Conservation (phyloP, 345 rosid genomes). For the Salix caprea region DNA sequence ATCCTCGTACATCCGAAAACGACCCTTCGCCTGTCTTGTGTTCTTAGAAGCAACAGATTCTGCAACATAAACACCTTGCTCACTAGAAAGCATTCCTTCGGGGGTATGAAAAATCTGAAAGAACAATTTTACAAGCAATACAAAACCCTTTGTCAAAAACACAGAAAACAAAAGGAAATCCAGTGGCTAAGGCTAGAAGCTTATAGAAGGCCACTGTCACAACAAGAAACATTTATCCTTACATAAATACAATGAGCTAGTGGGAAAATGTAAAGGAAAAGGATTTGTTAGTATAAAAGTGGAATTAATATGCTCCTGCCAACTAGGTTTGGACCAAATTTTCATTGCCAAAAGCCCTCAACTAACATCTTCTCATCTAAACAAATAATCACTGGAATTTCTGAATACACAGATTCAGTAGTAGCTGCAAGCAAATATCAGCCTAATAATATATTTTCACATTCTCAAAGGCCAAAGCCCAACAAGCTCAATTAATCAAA, state of each 20-base stretch:
- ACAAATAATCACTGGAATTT: background rate
- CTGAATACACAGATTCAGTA: background rate
- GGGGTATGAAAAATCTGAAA: slow-evolving; percentile 79
- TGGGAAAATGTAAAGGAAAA: too few relatives aligned
- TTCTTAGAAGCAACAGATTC: slow-evolving; percentile 64
- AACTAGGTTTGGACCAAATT: too few relatives aligned
- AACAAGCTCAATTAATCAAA: background rate
- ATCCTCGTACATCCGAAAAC: slow-evolving; percentile 46
- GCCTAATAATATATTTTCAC: background rate
- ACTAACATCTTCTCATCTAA: background rate
- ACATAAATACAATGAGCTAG: too few relatives aligned
- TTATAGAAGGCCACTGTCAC: too few relatives aligned
- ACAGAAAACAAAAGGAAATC: too few relatives aligned
- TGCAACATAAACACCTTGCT: slow-evolving; percentile 84
- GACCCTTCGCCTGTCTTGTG: slow-evolving; percentile 59
- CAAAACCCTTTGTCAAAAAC: background rate
- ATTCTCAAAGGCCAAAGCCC: background rate
- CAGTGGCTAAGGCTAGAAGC: too few relatives aligned
- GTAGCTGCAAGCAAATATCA: background rate
- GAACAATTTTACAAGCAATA: background rate
- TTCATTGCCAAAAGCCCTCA: too few relatives aligned
- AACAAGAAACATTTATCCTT: too few relatives aligned
- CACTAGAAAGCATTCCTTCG: slow-evolving; percentile 83
- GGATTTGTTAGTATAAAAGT: too few relatives aligned
- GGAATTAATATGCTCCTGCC: too few relatives aligned